Conservation (phyloP, 163 green algal genomes). For the Scenedesmus sp. region DNA sequence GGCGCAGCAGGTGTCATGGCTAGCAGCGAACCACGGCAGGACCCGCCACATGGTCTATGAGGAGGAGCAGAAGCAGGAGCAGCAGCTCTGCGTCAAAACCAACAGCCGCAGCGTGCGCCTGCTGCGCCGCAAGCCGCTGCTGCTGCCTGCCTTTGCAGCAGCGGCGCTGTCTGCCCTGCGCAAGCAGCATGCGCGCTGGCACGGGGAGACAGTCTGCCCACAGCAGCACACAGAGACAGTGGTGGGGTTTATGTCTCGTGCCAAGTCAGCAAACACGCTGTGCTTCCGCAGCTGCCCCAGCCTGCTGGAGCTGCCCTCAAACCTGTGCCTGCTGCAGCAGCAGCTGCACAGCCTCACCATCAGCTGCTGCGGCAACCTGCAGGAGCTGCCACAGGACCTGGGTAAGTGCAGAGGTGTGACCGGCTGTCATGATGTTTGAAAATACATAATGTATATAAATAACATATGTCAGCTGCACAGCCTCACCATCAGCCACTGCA, state of each 20-base stretch:
- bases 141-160: background rate
- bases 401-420: background rate
- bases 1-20: background rate
- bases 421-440: no score
- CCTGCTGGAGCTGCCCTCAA: background rate
- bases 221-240: background rate
- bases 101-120: background rate
- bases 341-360: conserved; percentile 13
- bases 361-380: background rate
- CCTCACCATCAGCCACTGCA: background rate
- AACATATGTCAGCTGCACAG: background rate
- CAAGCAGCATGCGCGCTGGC: background rate
- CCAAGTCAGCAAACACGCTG: background rate
- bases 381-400: background rate
- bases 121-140: conserved; percentile 8
- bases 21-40: background rate
- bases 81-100: background rate
- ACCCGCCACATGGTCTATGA: background rate
- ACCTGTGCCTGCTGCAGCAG: background rate
- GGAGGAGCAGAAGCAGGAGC: background rate
- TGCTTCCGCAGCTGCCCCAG: background rate
- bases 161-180: background rate
- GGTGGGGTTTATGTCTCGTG: background rate
- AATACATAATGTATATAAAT: no score
- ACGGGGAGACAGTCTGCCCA: background rate